Base-by-base conservation (phyloP, 352 stramenopile species). In the Globisporangium takayamanum region DNA sequence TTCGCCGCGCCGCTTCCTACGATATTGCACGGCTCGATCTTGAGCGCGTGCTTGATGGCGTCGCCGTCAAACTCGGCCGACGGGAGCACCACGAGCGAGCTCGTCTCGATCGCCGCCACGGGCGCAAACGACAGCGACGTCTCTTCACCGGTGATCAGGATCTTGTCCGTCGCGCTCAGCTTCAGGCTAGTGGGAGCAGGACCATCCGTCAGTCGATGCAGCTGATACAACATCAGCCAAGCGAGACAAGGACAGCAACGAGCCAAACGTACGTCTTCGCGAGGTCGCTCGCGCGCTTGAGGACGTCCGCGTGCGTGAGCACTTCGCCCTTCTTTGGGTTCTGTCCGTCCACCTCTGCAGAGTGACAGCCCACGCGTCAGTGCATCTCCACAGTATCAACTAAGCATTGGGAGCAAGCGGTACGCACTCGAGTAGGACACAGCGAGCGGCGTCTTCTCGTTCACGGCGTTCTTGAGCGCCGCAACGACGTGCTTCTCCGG, bases 291-390 rank as follows among this genome's bases (percentile, higher is more conserved):
- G 86, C 84, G 41, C 74, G 76, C 80, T 93, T 83, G 41, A 95
- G 74, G 36, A 92, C 56, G 46, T 94, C 84, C 14, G 78, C 84
- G 65, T 95, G 86, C 10, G 84, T 94, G 36, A 91, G 60, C 51
- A 91, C 69, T 5, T 70, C 77, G 57, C 82, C 77, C 71, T 93
- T 93, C 74, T 87, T 92, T 25, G 86, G 86, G 59, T 84, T 87
- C 57, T 89, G 69, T 7, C 84, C 81, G 36, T 79, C 68, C 37
- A 84, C 77, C 67, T 90, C 86, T 94, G 57, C 42, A 44, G 1
- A 57, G 1, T 50, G 6, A 25, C 60, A 64, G 41, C 1, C 28
- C 28, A 33, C 28, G 28, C 28, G 28, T 52, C 52, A 36, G 16
- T 36, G 16, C 47, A 8, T n/a, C 22, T 12, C 47, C 6, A 47